phyloP scores from a whole-genome alignment of 768 basidiomycete genomes.

The Lactifluus volemus region DNA sequence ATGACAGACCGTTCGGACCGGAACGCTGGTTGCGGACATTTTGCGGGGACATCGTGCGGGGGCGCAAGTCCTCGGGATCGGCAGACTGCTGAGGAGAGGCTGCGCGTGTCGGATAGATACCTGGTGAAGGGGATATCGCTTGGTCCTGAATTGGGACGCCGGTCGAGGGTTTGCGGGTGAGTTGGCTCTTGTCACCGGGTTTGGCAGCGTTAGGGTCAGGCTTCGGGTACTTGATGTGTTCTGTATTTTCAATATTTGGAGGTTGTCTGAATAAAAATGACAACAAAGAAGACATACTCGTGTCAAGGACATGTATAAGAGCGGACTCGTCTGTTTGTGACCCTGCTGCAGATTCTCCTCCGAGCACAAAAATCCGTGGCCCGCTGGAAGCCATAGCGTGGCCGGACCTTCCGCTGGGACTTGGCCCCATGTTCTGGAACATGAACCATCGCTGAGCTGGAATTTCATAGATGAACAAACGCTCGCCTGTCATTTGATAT shows the following conservation, averaged over 20 bases:
- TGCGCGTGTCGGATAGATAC: conserved; percentile 39
- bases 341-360: conserved; percentile 82
- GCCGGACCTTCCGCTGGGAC: conserved; percentile 85
- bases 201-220: conserved; percentile 47
- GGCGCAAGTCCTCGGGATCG: conserved; percentile 48
- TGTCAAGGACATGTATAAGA: conserved; percentile 87
- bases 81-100: conserved; percentile 50
- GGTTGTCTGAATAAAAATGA: neutral
- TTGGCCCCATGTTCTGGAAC: conserved; percentile 99
- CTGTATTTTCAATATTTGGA: conserved; percentile 29
- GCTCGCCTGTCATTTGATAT: neutral
- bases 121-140: conserved; percentile 16
- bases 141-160: conserved; percentile 10
- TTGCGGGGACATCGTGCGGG: conserved; percentile 56
- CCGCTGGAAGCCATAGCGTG: conserved; percentile 98
- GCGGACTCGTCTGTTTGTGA: conserved; percentile 69
- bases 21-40: conserved; percentile 35
- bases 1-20: conserved; percentile 34
- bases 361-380: conserved; percentile 83
- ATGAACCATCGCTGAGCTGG: conserved; percentile 98
- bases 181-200: conserved; percentile 25
- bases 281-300: conserved; percentile 52
- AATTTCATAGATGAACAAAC: neutral
- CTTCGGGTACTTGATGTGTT: conserved; percentile 80
- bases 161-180: conserved; percentile 42